Percentiles rank a stretch among this genome's conserved stretches.
Evolutionary conservation across 257 asterid species (phyloP).

Genomic region (Mitragyna speciosa): DNA sequence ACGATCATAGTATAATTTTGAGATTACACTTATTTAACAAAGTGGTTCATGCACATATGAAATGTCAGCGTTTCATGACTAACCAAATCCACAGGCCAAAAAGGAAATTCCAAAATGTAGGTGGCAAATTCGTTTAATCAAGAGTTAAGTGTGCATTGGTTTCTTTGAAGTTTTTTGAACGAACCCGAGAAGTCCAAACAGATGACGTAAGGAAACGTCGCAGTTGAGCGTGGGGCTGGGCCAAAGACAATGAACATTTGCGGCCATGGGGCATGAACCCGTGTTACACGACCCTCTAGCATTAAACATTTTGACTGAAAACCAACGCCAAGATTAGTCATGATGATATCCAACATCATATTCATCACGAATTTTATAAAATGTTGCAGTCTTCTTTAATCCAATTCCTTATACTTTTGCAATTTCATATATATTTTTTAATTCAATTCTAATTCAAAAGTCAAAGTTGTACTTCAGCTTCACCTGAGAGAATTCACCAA

Average conservation of each 20-base stretch:
- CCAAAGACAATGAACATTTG: conserved; percentile 16
- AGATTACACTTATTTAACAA: too few relatives aligned
- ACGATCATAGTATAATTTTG: too few relatives aligned
- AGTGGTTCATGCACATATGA: too few relatives aligned
- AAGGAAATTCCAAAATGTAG: too few relatives aligned
- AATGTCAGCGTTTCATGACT: too few relatives aligned
- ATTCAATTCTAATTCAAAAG: background rate
- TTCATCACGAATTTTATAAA: background rate
- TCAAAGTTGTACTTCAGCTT: background rate
- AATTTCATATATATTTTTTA: background rate
- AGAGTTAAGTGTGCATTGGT: too few relatives aligned
- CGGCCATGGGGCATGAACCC: conserved; percentile 32
- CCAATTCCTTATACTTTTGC: background rate
- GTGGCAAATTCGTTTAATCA: too few relatives aligned
- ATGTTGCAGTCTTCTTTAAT: conserved; percentile 1
- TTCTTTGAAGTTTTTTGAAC: background rate
- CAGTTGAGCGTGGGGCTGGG: background rate
- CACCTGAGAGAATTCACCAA: background rate
- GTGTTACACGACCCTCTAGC: background rate
- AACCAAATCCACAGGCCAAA: too few relatives aligned
- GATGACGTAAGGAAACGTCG: background rate
- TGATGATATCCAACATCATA: background rate
- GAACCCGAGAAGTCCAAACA: background rate
- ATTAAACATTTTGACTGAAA: conserved; percentile 9
- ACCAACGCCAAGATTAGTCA: background rate